Evolutionary conservation across 2,329 filamentous ascomycete genomes (phyloP), one percentile per base, ranked within the genome.

Genomic region (Madurella mycetomatis): DNA sequence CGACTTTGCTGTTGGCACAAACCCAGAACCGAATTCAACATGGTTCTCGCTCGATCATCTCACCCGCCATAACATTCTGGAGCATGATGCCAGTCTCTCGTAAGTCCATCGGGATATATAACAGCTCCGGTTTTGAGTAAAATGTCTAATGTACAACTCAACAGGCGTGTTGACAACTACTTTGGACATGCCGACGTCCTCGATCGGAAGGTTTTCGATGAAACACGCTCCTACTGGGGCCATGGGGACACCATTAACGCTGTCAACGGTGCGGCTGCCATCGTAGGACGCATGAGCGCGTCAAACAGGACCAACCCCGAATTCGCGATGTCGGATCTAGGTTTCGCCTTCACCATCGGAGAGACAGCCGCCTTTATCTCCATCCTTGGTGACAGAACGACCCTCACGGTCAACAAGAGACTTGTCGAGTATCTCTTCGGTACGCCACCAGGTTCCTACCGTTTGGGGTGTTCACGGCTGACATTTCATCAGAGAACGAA

Each of bases 161-260:
- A 47, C 41, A 59, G 54, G 17, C 57, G 61, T 0, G 5, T 53
- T 2, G 61, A 63, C 30, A 54, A 56, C 12, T 59, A 50, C 69
- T 73, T 79, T 50, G 79, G 78, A 18, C 75, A 76, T 64, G 76
- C 76, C 59, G 72, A 77, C 59, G 53, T 73, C 52, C 82, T 83
- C 69, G 80, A 82, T 65, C 67, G 75, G 49, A 73, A 70, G 2
- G 64, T 80, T 57, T 83, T 81, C 63, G 71, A 76, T 49, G 65
- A 72, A 52, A 73, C 72, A 0, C 68, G 60, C 40, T 54, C 60
- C 4, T 81, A 75, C 66, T 83, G 77, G 75, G 76, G 72, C 0
- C 67, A 53, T 0, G 63, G 70, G 2, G 65, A 68, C 16, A 61
- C 82, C 31, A 66, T 70, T 18, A 64, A 25, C 25, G 25, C 34